Percentiles rank a stretch among this genome's conserved stretches.
Conservation (phyloP, 73 alveolate species). For the Breviolum minutum region DNA sequence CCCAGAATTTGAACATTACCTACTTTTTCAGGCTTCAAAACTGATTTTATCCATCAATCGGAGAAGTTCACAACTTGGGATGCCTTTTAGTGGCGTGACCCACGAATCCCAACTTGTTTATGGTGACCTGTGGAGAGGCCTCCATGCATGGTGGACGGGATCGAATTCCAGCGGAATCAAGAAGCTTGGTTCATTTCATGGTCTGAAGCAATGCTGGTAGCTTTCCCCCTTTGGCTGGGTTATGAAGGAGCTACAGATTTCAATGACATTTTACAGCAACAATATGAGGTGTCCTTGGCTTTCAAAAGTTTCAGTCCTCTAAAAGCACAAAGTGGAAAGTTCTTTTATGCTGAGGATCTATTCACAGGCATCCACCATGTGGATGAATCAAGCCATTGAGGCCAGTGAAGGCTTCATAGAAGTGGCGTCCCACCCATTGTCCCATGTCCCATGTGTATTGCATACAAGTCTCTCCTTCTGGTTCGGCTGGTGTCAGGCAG, state of each 20-base stretch:
- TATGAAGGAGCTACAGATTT: too few species aligned
- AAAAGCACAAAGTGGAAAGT: neutral
- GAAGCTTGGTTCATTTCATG: neutral
- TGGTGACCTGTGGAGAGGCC: neutral
- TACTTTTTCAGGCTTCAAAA: too few species aligned
- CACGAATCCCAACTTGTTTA: neutral
- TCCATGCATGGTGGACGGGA: slow-evolving; percentile 53
- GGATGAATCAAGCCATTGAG: slow-evolving; percentile 15
- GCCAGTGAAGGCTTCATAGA: neutral
- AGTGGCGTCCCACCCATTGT: neutral
- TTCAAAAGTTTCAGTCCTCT: too few species aligned
- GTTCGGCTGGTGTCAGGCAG: neutral
- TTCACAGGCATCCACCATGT: slow-evolving; percentile 34
- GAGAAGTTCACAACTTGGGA: too few species aligned
- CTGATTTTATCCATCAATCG: too few species aligned
- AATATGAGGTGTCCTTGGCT: too few species aligned
- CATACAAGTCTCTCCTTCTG: neutral
- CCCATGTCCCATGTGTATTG: neutral
- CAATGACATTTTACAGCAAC: too few species aligned
- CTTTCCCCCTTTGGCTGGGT: too few species aligned
- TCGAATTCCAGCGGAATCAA: neutral
- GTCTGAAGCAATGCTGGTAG: too few species aligned
- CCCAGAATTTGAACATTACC: too few species aligned
- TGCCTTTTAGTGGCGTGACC: too few species aligned
- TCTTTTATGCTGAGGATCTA: neutral